Evolutionary conservation across 306 rosid genomes (phyloP).

Genomic region (Ochetophila trinervis): DNA sequence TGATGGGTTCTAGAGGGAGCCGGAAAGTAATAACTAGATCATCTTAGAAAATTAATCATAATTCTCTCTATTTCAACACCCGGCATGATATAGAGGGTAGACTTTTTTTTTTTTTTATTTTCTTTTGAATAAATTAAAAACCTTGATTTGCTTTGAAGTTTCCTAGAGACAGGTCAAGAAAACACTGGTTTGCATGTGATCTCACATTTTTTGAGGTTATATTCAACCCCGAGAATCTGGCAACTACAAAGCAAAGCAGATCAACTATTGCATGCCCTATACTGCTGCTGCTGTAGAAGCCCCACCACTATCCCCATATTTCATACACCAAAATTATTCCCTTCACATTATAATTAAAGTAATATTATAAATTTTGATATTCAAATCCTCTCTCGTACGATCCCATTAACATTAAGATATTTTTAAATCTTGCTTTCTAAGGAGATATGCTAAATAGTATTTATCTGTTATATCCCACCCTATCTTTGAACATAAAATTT

Average conservation of each 20-base stretch:
- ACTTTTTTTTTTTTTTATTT: background rate
- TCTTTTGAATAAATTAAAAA: background rate
- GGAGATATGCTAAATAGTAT: no score
- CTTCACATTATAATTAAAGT: background rate
- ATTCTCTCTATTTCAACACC: background rate
- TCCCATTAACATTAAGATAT: no score
- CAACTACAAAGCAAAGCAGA: background rate
- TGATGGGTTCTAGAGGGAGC: no score
- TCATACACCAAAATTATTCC: background rate
- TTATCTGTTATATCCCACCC: no score
- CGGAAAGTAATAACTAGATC: no score
- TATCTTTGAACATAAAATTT: no score
- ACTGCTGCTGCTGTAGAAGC: background rate
- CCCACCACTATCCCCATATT: background rate
- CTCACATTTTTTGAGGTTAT: background rate
- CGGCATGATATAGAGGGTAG: background rate
- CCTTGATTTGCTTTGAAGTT: background rate
- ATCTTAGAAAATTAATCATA: no score
- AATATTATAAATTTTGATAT: background rate
- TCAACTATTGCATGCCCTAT: background rate
- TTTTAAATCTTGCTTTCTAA: no score
- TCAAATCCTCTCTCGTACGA: background rate
- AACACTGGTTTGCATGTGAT: constrained; percentile 1
- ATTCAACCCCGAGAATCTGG: background rate
- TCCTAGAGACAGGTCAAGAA: background rate